Evolutionary conservation across 495 filamentous ascomycete species (phyloP), one percentile per base, ranked within the genome.

Genomic region (Staphylotrichum longicolle): DNA sequence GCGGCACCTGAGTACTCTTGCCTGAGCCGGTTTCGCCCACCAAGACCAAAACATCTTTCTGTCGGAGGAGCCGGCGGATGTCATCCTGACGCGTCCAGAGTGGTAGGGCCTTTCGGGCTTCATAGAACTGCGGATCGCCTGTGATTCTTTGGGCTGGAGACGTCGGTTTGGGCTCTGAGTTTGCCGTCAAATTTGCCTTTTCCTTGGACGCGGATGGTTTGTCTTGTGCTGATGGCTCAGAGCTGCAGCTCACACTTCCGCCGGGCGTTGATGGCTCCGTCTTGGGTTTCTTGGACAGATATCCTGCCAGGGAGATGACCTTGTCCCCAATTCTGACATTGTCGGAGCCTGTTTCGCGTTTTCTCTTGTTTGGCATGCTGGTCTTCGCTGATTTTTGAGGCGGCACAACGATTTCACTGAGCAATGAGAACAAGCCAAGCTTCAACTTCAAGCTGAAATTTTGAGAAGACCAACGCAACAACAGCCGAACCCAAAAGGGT

Each of bases 1-100:
- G 95, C 0, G 93, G 93, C 10, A 96, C 88, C 72, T 99, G 95
- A 1, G 95, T 99, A 79, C 88, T 92, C 76, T 99, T 99, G 68
- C 95, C 95, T 41, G 88, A 93, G 71, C 95, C 95, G 1, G 95
- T 99, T 68, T 96, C 93, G 74, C 95, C 95, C 30, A 93, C 86
- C 35, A 99, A 77, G 0, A 99, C 78, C 57, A 98, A 80, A 30
- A 96, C 83, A 71, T 97, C 84, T 47, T 88, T 85, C 8, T 86
- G 72, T 12, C 77, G 78, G 20, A 98, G 74, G 5, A 80, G 77
- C 34, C 78, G 67, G 4, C 87, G 85, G 55, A 98, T 92, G 33
- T 86, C 82, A 33, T 85, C 76, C 56, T 83, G 86, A 60, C 89
- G 81, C 2, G 78, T 69, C 84, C 91, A 96, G 53, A 98, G 91